A percentile compares a stretch with the other conserved stretches of the same genome.
Conservation (phyloP, 345 rosid genomes). For the Hypericum perforatum region DNA sequence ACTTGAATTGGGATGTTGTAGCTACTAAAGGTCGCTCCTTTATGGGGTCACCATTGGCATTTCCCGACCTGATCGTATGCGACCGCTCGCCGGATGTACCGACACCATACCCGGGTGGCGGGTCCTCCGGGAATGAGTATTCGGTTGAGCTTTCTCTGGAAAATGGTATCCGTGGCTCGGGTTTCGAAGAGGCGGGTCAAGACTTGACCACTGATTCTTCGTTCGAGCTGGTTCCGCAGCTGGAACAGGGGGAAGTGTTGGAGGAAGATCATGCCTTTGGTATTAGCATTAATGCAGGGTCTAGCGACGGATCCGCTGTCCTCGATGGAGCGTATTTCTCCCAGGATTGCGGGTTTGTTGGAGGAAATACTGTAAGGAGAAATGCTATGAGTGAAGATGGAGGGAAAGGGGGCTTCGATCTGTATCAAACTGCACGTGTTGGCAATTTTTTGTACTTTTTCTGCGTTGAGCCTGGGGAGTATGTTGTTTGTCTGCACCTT, state of each 20-base stretch:
- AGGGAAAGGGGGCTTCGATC: conserved; percentile 13
- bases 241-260: conserved; percentile 11
- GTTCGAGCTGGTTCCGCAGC: conserved; percentile 55
- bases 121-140: conserved; percentile 32
- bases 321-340: conserved; percentile 24
- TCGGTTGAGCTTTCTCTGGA: conserved; percentile 72
- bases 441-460: conserved; percentile 42
- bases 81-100: conserved; percentile 65
- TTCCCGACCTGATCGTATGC: conserved; percentile 68
- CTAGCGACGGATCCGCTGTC: conserved; percentile 16
- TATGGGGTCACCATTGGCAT: conserved; percentile 54
- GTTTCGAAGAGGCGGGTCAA: conserved; percentile 12
- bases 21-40: conserved; percentile 40
- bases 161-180: conserved; percentile 47
- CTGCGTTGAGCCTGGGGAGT: conserved; percentile 36
- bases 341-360: conserved; percentile 31
- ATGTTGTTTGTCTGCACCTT: conserved; percentile 36
- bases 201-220: conserved; percentile 71
- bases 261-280: conserved; percentile 16
- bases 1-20: too few relatives aligned
- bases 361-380: conserved; percentile 35
- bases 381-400: conserved; percentile 25
- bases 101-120: conserved; percentile 16
- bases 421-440: conserved; percentile 43
- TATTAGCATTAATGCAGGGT: conserved; percentile 39